These are phyloP conservation scores for Aureobasidium sp. DNA, from an alignment of 2,329 filamentous ascomycete genomes.

Conservation along the genomic window DNA sequence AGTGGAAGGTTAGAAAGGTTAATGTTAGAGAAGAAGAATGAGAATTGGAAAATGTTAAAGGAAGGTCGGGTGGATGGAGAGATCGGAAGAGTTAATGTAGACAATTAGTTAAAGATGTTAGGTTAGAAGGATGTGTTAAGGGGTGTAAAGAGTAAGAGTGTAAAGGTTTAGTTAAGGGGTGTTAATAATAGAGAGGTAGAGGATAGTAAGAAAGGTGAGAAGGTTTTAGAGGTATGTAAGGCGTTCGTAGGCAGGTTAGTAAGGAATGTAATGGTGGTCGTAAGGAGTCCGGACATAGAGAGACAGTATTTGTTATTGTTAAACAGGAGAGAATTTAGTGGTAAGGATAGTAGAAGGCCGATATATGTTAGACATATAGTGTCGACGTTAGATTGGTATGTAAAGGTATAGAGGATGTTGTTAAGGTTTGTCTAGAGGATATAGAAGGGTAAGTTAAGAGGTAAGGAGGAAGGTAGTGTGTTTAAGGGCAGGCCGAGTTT, in stretches of 20 bases:
- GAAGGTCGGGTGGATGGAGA: not conserved
- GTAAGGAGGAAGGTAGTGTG: not conserved
- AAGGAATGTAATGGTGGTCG: not conserved
- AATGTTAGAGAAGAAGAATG: not conserved
- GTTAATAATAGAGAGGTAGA: not conserved
- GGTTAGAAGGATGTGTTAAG: not conserved
- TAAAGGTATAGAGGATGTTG: not conserved
- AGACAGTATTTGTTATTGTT: not conserved
- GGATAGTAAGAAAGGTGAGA: not conserved
- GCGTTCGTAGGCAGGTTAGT: not conserved
- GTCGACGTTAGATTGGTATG: not conserved
- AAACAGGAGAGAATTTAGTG: not conserved
- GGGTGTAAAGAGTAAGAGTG: not conserved
- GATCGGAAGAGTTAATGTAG: not conserved
- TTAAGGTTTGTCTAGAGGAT: not conserved
- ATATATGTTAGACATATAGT: not conserved
- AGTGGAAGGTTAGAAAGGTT: not conserved
- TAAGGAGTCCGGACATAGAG: not conserved
- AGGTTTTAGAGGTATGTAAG: not conserved
- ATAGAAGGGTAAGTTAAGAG: not conserved
- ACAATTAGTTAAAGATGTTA: not conserved
- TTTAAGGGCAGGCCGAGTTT: not conserved
- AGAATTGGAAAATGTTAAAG: not conserved
- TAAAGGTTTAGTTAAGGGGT: not conserved
- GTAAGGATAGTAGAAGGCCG: not conserved